phyloP scores from a whole-genome alignment of 345 rosid species.

The Brassica juncea region DNA sequence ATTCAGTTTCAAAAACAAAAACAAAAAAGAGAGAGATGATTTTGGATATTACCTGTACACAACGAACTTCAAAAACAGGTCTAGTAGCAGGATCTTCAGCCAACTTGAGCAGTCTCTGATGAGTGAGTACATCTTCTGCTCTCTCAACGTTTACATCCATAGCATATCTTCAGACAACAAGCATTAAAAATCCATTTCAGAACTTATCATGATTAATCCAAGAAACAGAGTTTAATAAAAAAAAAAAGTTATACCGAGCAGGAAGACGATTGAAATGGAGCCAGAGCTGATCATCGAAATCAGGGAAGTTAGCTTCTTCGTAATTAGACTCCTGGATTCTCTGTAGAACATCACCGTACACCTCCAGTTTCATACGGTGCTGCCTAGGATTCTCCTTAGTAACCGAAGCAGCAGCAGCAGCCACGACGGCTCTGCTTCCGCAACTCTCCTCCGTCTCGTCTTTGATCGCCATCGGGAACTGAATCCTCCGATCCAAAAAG shows the following conservation, averaged over 20 bases:
- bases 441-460: conserved; percentile 91
- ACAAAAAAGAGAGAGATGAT: not conserved
- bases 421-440: conserved; percentile 73
- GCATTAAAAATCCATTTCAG: no score
- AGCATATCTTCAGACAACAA: conserved; percentile 51
- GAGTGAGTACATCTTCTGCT: conserved; percentile 88
- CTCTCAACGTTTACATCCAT: conserved; percentile 97
- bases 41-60: conserved; percentile 63
- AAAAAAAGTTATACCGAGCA: conserved; percentile 65
- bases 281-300: conserved; percentile 95
- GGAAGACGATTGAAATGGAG: conserved; percentile 97
- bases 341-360: conserved; percentile 71
- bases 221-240: no score
- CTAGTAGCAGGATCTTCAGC: conserved; percentile 80
- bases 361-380: conserved; percentile 80
- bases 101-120: conserved; percentile 68
- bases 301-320: conserved; percentile 71
- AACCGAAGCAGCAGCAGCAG: conserved; percentile 48
- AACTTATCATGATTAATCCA: not conserved
- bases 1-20: not conserved
- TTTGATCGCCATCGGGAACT: conserved; percentile 59
- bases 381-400: conserved; percentile 64
- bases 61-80: conserved; percentile 85
- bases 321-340: conserved; percentile 70
- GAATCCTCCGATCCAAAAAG: not conserved